Base-by-base conservation (phyloP, 2,329 filamentous ascomycete genomes). In the Fragosphaeria purpurea region DNA sequence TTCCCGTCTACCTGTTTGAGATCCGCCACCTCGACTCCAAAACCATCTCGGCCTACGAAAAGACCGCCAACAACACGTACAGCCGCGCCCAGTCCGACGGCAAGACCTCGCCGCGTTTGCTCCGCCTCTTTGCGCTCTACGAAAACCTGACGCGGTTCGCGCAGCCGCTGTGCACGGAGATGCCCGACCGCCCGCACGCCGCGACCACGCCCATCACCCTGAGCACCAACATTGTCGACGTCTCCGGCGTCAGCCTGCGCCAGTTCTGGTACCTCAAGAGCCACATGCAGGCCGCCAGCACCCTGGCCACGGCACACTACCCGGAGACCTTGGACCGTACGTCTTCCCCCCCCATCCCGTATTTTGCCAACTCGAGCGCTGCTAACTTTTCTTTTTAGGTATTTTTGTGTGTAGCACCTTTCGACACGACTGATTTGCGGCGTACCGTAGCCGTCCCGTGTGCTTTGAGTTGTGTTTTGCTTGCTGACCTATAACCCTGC, bases 261-360 rank as follows among this genome's bases (percentile, higher is more conserved):
- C 89, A 94, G 70, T 96, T 96, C 66, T 96, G 91, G 91, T 94
- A 94, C 68, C 69, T 97, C 55, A 93, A 94, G 73, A 72, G 71
- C 31, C 91, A 96, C 67, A 95, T 97, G 89, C 90, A 96, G 70
- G 85, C 89, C 61, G 90, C 90, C 2, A 90, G 85, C 62, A 80
- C 83, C 53, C 74, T 96, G 50, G 91, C 91, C 6, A 96, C 90
- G 4, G 88, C 90, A 5, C 87, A 96, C 69, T 97, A 96, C 65
- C 91, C 91, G 1, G 91, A 97, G 70, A 97, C 90, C 0, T 71
- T 96, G 46, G 91, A 94, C 65, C 78, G 87, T 58, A 86, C 86
- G 65, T 88, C 33, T 8, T 46, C 10, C 9, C 39, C 6, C n/a
- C 13, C n/a, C 6, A 34, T 13, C 30, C 37, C 31, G 39, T 22